phyloP scores from a whole-genome alignment of 1,139 yeast species.

The Pichia sp. region DNA sequence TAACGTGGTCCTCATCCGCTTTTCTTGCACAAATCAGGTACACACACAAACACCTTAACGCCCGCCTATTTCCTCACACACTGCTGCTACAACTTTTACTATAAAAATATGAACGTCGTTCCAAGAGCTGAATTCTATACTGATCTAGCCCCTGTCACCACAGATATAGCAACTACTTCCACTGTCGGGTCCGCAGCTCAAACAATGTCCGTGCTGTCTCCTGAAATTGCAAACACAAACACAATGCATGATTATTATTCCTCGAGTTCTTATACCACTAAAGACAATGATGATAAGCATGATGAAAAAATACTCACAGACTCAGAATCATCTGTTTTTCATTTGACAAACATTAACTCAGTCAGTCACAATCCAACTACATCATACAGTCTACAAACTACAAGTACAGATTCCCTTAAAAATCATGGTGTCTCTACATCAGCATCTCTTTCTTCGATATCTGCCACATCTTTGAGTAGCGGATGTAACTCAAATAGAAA shows the following conservation, averaged over 20 bases:
- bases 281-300: background rate
- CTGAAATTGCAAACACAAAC: background rate
- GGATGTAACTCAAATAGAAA: background rate
- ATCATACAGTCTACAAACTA: background rate
- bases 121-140: conserved; percentile 8
- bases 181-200: background rate
- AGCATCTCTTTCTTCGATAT: background rate
- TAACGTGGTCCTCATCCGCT: too few relatives aligned
- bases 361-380: too few relatives aligned
- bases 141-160: conserved; percentile 8
- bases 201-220: background rate
- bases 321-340: background rate
- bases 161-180: conserved; percentile 3
- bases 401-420: background rate
- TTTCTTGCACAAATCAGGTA: too few relatives aligned
- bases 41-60: too few relatives aligned
- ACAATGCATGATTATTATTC: background rate
- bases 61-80: too few relatives aligned
- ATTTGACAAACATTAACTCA: too few relatives aligned
- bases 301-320: background rate
- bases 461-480: background rate
- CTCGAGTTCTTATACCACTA: background rate
- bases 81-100: too few relatives aligned
- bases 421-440: background rate
- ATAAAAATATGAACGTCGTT: background rate